These are phyloP conservation scores for Scolecobasidium constrictum DNA, from an alignment of 2,329 filamentous ascomycete genomes.

Conservation along the genomic window DNA sequence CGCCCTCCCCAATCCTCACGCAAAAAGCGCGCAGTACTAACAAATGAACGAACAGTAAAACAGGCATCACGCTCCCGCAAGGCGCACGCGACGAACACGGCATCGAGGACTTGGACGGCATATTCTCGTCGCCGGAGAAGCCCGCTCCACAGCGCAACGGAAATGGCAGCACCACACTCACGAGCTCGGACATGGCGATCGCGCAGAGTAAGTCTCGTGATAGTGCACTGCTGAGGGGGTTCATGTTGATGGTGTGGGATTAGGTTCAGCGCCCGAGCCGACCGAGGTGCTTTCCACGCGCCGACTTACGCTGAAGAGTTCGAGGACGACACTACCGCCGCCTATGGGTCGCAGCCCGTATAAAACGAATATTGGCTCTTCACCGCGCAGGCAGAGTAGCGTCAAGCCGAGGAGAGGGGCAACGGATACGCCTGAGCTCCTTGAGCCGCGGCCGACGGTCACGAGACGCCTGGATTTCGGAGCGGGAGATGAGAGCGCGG, in stretches of 20 bases:
- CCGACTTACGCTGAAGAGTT: constrained; percentile 32
- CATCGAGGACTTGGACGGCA: constrained; percentile 73
- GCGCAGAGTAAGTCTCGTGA: constrained; percentile 47
- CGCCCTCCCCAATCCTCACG: neutral
- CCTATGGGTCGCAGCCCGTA: constrained; percentile 47
- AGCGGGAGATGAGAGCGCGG: constrained; percentile 13
- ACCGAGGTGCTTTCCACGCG: constrained; percentile 31
- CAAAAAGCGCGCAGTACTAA: neutral
- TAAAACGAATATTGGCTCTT: constrained; percentile 48
- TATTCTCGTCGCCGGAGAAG: constrained; percentile 81
- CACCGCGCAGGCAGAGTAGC: constrained; percentile 50
- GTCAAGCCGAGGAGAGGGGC: constrained; percentile 23
- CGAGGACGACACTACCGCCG: constrained; percentile 34
- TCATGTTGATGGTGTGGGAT: neutral
- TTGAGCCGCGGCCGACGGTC: constrained; percentile 29
- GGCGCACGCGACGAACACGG: constrained; percentile 83
- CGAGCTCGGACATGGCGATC: constrained; percentile 52
- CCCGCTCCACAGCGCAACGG: constrained; percentile 29
- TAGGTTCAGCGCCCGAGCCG: constrained; percentile 41
- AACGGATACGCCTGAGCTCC: constrained; percentile 10
- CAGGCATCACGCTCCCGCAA: constrained; percentile 71
- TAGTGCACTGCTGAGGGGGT: too few relatives aligned
- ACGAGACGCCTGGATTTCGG: constrained; percentile 46
- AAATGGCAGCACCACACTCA: constrained; percentile 32
- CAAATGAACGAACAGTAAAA: constrained; percentile 53